Evolutionary conservation across 2,329 filamentous ascomycete species (phyloP).

Genomic region (Aureobasidium melanogenum): DNA sequence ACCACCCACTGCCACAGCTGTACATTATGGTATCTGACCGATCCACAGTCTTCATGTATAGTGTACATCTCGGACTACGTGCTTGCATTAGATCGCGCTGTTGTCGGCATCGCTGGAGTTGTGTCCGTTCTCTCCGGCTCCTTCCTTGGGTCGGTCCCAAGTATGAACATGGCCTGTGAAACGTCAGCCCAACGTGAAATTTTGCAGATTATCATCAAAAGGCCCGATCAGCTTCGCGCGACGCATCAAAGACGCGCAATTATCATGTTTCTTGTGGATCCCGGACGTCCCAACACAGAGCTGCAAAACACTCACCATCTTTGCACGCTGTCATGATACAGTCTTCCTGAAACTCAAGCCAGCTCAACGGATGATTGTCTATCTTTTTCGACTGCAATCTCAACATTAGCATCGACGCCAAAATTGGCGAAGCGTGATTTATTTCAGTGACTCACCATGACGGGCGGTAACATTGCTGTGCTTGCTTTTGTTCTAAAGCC

Average conservation of each 20-base stretch:
- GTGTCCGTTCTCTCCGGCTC: constrained; percentile 21
- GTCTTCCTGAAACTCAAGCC: constrained; percentile 89
- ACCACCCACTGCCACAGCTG: not conserved
- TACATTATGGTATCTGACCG: not conserved
- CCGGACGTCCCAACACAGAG: not conserved
- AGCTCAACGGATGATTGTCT: constrained; percentile 78
- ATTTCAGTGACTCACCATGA: constrained; percentile 55
- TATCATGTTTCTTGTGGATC: not conserved
- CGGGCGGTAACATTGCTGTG: constrained; percentile 80
- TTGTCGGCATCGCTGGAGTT: not conserved
- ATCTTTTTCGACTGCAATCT: constrained; percentile 62
- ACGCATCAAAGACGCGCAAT: constrained; percentile 5
- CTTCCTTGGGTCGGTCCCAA: constrained; percentile 57
- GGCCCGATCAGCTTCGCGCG: not conserved
- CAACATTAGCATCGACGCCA: constrained; percentile 8
- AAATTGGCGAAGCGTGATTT: not conserved
- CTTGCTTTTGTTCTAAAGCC: constrained; percentile 74
- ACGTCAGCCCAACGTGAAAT: constrained; percentile 4
- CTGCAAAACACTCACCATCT: constrained; percentile 55
- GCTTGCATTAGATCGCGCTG: not conserved
- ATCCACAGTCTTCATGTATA: not conserved
- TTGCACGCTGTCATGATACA: constrained; percentile 89
- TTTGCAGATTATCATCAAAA: not conserved
- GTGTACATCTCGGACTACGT: not conserved
- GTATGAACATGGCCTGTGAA: constrained; percentile 61